Evolutionary conservation across 2,329 filamentous ascomycete species (phyloP).

Genomic region (Trichoderma sp.): DNA sequence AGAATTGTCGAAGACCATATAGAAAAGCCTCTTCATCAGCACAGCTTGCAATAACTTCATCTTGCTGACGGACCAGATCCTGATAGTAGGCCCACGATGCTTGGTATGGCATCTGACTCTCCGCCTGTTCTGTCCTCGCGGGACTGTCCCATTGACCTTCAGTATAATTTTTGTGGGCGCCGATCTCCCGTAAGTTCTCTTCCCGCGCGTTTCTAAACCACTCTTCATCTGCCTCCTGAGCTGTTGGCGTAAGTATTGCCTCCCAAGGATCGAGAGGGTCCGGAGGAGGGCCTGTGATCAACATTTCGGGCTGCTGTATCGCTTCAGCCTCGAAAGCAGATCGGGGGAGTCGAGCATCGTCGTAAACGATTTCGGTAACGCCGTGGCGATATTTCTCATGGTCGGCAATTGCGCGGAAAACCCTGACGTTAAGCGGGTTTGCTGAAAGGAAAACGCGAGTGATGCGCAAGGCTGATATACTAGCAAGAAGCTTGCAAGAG

Average conservation of each 20-base stretch:
- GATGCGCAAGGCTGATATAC: background rate
- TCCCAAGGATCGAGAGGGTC: background rate
- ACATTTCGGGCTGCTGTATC: background rate
- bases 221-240: background rate
- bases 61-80: slow-evolving; percentile 37
- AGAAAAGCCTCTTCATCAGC: background rate
- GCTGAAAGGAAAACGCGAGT: slow-evolving; percentile 27
- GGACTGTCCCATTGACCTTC: background rate
- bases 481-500: background rate
- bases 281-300: background rate
- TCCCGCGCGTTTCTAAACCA: background rate
- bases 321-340: background rate
- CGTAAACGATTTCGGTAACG: slow-evolving; percentile 26
- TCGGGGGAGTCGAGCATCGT: slow-evolving; percentile 23
- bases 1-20: slow-evolving; percentile 29
- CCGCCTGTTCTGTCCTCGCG: background rate
- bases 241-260: background rate
- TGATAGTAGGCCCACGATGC: slow-evolving; percentile 35
- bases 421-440: slow-evolving; percentile 24
- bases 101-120: background rate
- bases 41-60: slow-evolving; percentile 29
- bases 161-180: background rate
- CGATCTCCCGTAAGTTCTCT: background rate
- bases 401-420: slow-evolving; percentile 25
- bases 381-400: slow-evolving; percentile 21